Conservation (phyloP, 768 basidiomycete genomes). For the Lactifluus pinguis region DNA sequence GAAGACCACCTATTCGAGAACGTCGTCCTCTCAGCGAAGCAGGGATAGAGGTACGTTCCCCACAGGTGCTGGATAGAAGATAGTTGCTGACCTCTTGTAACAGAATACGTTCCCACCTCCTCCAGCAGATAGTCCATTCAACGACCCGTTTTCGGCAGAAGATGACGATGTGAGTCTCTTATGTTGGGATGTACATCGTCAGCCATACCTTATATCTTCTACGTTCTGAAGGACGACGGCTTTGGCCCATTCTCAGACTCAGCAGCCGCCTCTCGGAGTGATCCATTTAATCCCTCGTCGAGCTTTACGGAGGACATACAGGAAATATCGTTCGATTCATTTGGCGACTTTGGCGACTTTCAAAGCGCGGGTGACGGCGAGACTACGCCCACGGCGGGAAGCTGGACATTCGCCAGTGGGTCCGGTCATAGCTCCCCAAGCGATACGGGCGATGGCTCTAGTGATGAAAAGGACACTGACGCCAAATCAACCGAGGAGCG, state of each 20-base stretch:
- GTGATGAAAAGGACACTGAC: constrained; percentile 13
- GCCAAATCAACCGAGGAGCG: neutral
- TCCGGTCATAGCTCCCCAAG: constrained; percentile 18
- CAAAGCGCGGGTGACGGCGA: constrained; percentile 45
- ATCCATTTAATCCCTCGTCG: constrained; percentile 45
- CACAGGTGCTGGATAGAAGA: neutral
- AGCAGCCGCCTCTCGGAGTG: constrained; percentile 36
- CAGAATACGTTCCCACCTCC: constrained; percentile 8
- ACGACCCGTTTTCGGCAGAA: constrained; percentile 35
- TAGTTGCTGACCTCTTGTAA: neutral
- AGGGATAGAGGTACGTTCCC: constrained; percentile 24
- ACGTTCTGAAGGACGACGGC: constrained; percentile 39
- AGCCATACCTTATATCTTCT: neutral
- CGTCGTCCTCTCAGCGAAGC: constrained; percentile 27
- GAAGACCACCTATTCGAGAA: constrained; percentile 18
- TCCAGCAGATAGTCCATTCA: constrained; percentile 20
- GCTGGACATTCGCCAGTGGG: constrained; percentile 57
- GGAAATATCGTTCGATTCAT: constrained; percentile 56
- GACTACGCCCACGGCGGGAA: constrained; percentile 56
- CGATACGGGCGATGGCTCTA: constrained; percentile 11
- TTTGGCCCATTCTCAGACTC: constrained; percentile 78
- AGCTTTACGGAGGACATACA: constrained; percentile 55
- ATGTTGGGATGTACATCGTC: constrained; percentile 15
- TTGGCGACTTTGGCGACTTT: constrained; percentile 69
- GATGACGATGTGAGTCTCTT: constrained; percentile 39